Conservation (phyloP, 2,329 filamentous ascomycete genomes). For the Talaromyces verruculosus region DNA sequence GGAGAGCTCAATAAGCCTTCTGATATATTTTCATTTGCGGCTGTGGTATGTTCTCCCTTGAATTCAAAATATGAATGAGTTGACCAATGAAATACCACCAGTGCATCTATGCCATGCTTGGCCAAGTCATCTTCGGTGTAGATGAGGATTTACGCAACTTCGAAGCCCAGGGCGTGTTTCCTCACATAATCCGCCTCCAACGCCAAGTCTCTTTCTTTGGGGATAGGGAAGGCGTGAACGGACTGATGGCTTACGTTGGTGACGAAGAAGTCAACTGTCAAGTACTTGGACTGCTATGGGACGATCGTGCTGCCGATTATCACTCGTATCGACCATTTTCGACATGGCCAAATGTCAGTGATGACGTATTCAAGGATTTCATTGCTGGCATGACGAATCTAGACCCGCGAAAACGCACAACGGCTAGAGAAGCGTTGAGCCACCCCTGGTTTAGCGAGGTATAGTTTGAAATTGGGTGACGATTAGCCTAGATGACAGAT, state of each 20-base stretch:
- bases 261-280: slow-evolving; percentile 8
- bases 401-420: background rate
- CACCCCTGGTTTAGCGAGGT: background rate
- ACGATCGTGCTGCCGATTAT: background rate
- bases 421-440: background rate
- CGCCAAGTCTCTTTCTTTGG: background rate
- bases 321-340: background rate
- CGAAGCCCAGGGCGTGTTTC: background rate
- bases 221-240: background rate
- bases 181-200: background rate
- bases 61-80: too few species aligned
- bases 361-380: background rate
- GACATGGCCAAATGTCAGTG: background rate
- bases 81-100: background rate
- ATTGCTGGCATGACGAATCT: slow-evolving; percentile 2
- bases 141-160: background rate
- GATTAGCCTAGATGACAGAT: background rate
- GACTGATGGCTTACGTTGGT: background rate
- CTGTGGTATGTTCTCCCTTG: background rate
- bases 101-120: slow-evolving; percentile 7
- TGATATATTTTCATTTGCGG: background rate
- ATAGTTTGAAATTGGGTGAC: background rate
- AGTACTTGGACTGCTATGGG: background rate
- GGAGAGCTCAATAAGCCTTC: background rate
- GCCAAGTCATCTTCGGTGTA: background rate